Evolutionary conservation across 2,329 filamentous ascomycete species (phyloP).

Genomic region (Rasamsonia emersonii): DNA sequence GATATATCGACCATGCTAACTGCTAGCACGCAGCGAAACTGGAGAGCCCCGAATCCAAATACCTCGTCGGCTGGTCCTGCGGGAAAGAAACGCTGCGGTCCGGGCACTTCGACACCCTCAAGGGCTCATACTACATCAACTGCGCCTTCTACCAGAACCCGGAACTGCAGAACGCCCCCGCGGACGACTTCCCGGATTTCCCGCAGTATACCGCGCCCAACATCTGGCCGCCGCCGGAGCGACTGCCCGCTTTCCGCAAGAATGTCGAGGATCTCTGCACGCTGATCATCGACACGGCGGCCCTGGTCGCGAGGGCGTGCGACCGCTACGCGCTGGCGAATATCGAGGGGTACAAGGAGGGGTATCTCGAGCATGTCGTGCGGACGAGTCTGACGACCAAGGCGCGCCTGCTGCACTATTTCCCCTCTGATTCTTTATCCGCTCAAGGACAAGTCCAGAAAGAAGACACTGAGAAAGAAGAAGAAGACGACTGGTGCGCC

Average conservation of each 20-base stretch:
- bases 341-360: constrained; percentile 64
- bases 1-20: constrained; percentile 28
- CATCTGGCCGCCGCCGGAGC: constrained; percentile 66
- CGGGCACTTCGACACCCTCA: constrained; percentile 54
- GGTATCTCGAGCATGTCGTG: constrained; percentile 82
- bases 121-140: constrained; percentile 58
- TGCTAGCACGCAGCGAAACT: constrained; percentile 26
- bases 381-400: constrained; percentile 80
- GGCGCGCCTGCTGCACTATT: constrained; percentile 87
- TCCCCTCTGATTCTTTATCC: constrained; percentile 42
- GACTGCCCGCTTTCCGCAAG: constrained; percentile 66
- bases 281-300: constrained; percentile 82
- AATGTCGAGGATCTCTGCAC: constrained; percentile 68
- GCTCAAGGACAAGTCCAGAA: constrained; percentile 2
- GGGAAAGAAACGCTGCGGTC: constrained; percentile 56
- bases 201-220: constrained; percentile 86
- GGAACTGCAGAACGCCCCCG: constrained; percentile 27
- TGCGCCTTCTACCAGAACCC: constrained; percentile 45
- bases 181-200: constrained; percentile 45
- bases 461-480: constrained; percentile 47
- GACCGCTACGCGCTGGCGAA: constrained; percentile 75
- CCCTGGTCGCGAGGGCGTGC: constrained; percentile 81
- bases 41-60: constrained; percentile 42
- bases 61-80: constrained; percentile 56
- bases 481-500: constrained; percentile 92